Base-by-base conservation (phyloP, 2,329 filamentous ascomycete species). In the Nemania bipapillata region DNA sequence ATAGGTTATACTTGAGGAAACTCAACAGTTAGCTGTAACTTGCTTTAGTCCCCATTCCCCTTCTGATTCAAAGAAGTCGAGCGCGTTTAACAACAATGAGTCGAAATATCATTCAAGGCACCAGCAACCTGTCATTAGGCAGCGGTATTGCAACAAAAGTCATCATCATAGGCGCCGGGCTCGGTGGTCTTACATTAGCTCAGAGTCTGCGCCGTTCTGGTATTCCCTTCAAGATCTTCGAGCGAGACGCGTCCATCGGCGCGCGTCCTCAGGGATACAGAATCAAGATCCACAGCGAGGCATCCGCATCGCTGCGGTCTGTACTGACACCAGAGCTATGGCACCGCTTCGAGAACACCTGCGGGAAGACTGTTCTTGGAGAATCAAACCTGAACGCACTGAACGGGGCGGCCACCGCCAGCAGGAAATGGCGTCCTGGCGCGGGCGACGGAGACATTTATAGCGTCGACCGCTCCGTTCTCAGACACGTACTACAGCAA, bases 201-300 rank as follows among this genome's bases (percentile, higher is more conserved):
- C 79, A 81, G 61, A 77, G 76, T n/a, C 75, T 81, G 4, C 73
- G 73, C 24, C 77, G 78, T 42, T 71, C 74, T 49, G 70, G 74
- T 24, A 77, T 80, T 35, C 76, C 79, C 4, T 81, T 81, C 68
- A 74, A 73, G 22, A 67, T 81, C 42, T 81, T 80, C 59, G 80
- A 82, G 62, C 74, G 76, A 59, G 78, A 81, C 61, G 69, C 72
- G 8, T 73, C 69, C 20, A 68, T 74, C 32, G 64, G 76, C 32
- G 75, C 76, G 30, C 53, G 65, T n/a, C 47, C 78, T 0, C 80
- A 82, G 70, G 81, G 81, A 1, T 83, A 82, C 65, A 76, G 81
- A 20, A 69, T 83, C 1, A 73, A 76, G 4, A 70, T 81, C 15
- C 45, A 54, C n/a, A 72, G 66, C 24, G 72, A 75, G 11, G 77